phyloP scores from a whole-genome alignment of 1,284 basidiomycete species.

The Pseudozyma tsukubaensis region DNA sequence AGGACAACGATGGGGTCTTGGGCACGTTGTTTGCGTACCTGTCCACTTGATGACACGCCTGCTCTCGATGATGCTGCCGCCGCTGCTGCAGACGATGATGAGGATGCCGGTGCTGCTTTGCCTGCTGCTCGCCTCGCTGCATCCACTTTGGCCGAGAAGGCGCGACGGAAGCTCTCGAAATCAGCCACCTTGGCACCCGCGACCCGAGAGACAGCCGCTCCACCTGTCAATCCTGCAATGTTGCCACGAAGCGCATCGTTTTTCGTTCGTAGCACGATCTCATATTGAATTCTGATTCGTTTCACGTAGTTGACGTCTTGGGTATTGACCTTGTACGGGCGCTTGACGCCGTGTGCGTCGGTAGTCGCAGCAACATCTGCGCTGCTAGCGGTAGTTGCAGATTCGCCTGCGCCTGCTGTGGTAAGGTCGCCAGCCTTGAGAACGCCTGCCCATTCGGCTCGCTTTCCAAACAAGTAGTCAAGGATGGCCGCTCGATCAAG shows the following conservation, averaged over 20 bases:
- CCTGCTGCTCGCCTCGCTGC: conserved; percentile 49
- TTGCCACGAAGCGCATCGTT: conserved; percentile 58
- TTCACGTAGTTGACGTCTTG: conserved; percentile 66
- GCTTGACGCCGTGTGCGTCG: conserved; percentile 37
- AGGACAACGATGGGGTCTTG: conserved; percentile 91
- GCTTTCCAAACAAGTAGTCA: conserved; percentile 60
- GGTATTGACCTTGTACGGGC: conserved; percentile 59
- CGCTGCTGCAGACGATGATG: not conserved
- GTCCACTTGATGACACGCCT: conserved; percentile 28
- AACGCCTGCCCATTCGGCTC: conserved; percentile 57
- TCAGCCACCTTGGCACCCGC: conserved; percentile 32
- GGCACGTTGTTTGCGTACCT: conserved; percentile 57
- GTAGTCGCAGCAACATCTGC: conserved; percentile 21
- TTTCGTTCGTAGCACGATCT: conserved; percentile 58
- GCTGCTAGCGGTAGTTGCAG: conserved; percentile 11
- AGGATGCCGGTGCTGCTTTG: conserved; percentile 27
- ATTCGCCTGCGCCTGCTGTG: conserved; percentile 8
- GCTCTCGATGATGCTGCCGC: conserved; percentile 17
- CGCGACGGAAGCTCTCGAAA: conserved; percentile 41
- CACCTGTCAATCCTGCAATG: conserved; percentile 26
- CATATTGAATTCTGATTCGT: conserved; percentile 50
- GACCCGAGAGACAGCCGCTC: conserved; percentile 28
- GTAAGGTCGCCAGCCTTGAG: conserved; percentile 22
- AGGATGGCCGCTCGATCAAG: conserved; percentile 60
- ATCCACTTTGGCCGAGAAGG: conserved; percentile 55